A percentile compares a stretch with the other conserved stretches of the same genome.
phyloP scores from a whole-genome alignment of 23 red algal genomes.

The Gracilaria caudata region DNA sequence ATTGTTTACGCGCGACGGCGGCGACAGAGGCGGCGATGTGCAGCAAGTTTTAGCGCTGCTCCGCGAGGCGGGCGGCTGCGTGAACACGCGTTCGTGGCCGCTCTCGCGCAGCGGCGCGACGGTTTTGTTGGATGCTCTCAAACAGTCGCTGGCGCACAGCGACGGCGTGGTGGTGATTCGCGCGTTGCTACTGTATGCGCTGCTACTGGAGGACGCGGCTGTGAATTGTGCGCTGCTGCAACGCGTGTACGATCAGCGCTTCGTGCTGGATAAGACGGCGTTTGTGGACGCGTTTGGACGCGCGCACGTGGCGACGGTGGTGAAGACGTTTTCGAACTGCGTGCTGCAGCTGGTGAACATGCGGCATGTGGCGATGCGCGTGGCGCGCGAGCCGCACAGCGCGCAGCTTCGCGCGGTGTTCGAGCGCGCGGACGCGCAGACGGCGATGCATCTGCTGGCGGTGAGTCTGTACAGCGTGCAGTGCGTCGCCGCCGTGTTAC shows the following conservation, averaged over 20 bases:
- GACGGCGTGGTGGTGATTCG: constrained; percentile 7
- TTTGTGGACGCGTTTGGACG: constrained; percentile 1
- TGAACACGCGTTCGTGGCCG: not conserved
- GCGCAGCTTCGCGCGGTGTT: not conserved
- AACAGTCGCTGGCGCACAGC: not conserved
- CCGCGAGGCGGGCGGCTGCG: not conserved
- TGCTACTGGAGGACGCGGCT: not conserved
- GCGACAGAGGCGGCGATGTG: not conserved
- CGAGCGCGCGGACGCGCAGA: not conserved
- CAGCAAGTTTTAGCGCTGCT: not conserved
- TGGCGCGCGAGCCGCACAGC: not conserved
- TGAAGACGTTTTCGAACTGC: not conserved
- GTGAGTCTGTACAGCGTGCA: not conserved
- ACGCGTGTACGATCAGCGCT: constrained; percentile 6
- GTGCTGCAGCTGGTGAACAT: constrained; percentile 6
- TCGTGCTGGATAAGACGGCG: not conserved
- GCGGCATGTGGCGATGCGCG: not conserved
- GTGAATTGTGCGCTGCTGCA: not conserved
- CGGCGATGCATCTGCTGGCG: not conserved
- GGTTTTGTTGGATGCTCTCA: not conserved
- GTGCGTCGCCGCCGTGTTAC: not conserved
- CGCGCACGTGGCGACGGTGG: not conserved
- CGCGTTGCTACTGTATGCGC: not conserved
- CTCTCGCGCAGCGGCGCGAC: not conserved
- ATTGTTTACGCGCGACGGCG: not conserved